A percentile compares a stretch with the other conserved stretches of the same genome.
Conservation (phyloP, 495 filamentous ascomycete genomes). For the Corynascus novoguineensis region DNA sequence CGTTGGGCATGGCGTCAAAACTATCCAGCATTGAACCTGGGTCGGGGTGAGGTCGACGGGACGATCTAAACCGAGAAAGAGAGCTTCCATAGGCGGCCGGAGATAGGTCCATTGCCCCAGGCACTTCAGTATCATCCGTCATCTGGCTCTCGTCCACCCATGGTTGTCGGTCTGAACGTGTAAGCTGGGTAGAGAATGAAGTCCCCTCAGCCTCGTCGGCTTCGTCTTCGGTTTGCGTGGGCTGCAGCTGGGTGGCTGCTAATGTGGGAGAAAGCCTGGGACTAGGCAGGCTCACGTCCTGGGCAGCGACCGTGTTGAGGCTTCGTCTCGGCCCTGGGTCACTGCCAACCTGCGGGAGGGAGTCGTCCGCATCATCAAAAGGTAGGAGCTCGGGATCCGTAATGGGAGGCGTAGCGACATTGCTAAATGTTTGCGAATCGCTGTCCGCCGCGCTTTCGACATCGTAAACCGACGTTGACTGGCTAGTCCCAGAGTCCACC, state of each 20-base stretch:
- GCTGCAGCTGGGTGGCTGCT: constrained; percentile 61
- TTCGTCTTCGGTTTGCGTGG: constrained; percentile 34
- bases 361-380: constrained; percentile 42
- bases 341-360: constrained; percentile 35
- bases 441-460: constrained; percentile 41
- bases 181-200: constrained; percentile 25
- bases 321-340: constrained; percentile 37
- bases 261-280: constrained; percentile 90
- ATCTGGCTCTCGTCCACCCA: constrained; percentile 29
- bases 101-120: constrained; percentile 14
- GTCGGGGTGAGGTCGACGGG: constrained; percentile 44
- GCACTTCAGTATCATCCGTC: constrained; percentile 26
- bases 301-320: constrained; percentile 59
- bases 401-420: constrained; percentile 53
- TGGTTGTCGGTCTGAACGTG: constrained; percentile 16
- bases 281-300: constrained; percentile 90
- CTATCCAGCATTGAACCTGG: constrained; percentile 79
- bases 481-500: constrained; percentile 38
- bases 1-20: constrained; percentile 83
- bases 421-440: constrained; percentile 46
- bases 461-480: constrained; percentile 44
- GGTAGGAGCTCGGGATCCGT: constrained; percentile 50
- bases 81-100: constrained; percentile 17
- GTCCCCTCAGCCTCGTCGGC: constrained; percentile 33
- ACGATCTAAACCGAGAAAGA: constrained; percentile 14